Evolutionary conservation across 2,329 filamentous ascomycete species (phyloP).

Genomic region (Phaeosphaeriaceae sp.): DNA sequence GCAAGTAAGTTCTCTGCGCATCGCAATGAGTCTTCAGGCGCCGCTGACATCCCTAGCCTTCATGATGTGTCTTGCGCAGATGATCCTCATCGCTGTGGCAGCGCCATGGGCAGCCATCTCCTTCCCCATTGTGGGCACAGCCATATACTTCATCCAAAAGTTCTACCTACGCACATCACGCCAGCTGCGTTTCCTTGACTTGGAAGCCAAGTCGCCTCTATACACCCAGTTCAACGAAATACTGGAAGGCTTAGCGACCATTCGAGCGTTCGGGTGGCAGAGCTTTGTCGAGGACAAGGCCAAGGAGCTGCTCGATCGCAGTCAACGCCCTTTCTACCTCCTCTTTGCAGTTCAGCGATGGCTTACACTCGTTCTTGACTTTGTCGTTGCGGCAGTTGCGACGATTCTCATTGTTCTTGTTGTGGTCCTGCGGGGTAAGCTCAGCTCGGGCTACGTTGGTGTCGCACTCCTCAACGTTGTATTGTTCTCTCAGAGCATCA

Average conservation of each 20-base stretch:
- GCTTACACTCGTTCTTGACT: constrained; percentile 51
- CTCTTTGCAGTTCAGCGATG: constrained; percentile 57
- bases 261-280: constrained; percentile 62
- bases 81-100: constrained; percentile 49
- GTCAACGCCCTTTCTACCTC: constrained; percentile 56
- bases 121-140: constrained; percentile 48
- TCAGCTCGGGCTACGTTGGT: constrained; percentile 60
- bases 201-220: constrained; percentile 60
- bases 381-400: constrained; percentile 51
- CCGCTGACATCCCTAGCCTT: constrained; percentile 29
- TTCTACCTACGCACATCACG: constrained; percentile 59
- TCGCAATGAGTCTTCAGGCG: background rate
- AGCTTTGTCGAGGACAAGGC: constrained; percentile 48
- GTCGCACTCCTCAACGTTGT: constrained; percentile 64
- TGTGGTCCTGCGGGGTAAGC: constrained; percentile 44
- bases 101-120: constrained; percentile 51
- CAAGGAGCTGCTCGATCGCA: constrained; percentile 47
- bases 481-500: constrained; percentile 61
- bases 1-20: constrained; percentile 27
- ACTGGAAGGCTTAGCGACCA: constrained; percentile 57
- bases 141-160: constrained; percentile 53
- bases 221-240: constrained; percentile 63
- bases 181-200: constrained; percentile 61
- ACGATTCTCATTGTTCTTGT: constrained; percentile 47
- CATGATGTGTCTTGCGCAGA: constrained; percentile 43